Percentiles rank a stretch among this genome's conserved stretches.
phyloP scores from a whole-genome alignment of 495 filamentous ascomycete species.

The Mytilinidion resinicola region DNA sequence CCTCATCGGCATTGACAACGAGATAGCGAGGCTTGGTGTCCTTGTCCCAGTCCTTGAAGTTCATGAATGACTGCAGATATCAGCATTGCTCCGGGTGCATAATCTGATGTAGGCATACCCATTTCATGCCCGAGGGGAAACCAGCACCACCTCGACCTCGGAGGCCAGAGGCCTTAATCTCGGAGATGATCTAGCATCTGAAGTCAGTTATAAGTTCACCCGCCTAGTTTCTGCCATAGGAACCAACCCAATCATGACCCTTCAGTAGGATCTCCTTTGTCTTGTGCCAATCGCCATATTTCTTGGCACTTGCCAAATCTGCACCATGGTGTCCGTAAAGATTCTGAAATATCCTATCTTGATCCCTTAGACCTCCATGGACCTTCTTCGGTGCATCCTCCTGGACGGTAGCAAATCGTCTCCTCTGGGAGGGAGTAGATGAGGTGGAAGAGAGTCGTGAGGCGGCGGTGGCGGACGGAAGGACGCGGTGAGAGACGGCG shows the following conservation, averaged over 20 bases:
- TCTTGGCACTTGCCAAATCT: constrained; percentile 90
- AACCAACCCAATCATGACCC: constrained; percentile 86
- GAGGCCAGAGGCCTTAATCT: constrained; percentile 92
- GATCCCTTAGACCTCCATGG: constrained; percentile 77
- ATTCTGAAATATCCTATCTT: constrained; percentile 98
- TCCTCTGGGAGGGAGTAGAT: constrained; percentile 44
- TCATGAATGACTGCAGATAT: constrained; percentile 85
- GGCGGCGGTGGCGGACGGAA: constrained; percentile 42
- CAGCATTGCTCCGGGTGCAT: constrained; percentile 12
- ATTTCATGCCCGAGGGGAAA: constrained; percentile 98
- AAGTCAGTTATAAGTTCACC: background rate
- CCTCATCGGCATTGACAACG: constrained; percentile 97
- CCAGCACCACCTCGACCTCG: constrained; percentile 95
- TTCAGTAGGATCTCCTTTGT: constrained; percentile 97
- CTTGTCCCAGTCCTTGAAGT: constrained; percentile 99
- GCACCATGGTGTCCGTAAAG: constrained; percentile 87
- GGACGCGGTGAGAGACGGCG: constrained; percentile 50
- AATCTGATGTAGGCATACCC: constrained; percentile 49
- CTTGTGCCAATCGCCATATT: constrained; percentile 98
- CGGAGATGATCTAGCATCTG: constrained; percentile 68
- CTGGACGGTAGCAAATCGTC: constrained; percentile 81
- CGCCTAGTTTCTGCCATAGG: background rate
- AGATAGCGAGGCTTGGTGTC: constrained; percentile 92
- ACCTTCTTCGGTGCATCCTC: constrained; percentile 69
- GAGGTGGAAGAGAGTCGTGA: constrained; percentile 33